These are phyloP conservation scores for Kodamaea sp. DNA, from an alignment of 1,139 yeast species.

Conservation along the genomic window DNA sequence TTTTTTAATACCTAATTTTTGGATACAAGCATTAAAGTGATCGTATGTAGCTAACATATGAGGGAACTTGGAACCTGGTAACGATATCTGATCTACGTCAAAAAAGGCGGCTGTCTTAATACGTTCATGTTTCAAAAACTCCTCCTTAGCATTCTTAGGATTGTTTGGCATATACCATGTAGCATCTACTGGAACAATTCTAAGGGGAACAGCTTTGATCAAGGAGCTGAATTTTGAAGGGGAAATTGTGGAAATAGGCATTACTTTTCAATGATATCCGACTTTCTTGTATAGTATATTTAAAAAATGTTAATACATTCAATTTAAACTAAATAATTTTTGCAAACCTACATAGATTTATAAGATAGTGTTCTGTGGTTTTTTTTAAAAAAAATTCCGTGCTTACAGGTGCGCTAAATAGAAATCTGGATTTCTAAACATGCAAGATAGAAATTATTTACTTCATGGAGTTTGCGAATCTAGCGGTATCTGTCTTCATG, in stretches of 20 bases:
- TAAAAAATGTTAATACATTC: neutral
- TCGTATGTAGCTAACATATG: conserved; percentile 78
- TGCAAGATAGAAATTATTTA: neutral
- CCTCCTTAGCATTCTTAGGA: conserved; percentile 55
- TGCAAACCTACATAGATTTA: neutral
- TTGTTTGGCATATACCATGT: conserved; percentile 90
- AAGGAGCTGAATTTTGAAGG: conserved; percentile 22
- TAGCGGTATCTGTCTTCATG: conserved; percentile 78
- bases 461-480: conserved; percentile 31
- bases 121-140: conserved; percentile 54
- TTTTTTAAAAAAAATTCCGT: too few relatives aligned
- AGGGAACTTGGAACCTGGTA: conserved; percentile 60
- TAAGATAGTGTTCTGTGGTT: too few relatives aligned
- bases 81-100: conserved; percentile 71
- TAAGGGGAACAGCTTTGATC: conserved; percentile 15
- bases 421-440: neutral
- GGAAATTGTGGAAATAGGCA: conserved; percentile 12
- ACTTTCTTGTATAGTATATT: neutral
- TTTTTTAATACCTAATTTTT: conserved; percentile 42
- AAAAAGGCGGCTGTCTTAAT: conserved; percentile 69
- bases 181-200: conserved; percentile 74
- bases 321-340: neutral
- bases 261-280: neutral
- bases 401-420: neutral
- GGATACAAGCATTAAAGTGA: conserved; percentile 52